These are phyloP conservation scores for Backusella tuberculispora DNA, from an alignment of 192 early-diverging fungal species.

Conservation along the genomic window DNA sequence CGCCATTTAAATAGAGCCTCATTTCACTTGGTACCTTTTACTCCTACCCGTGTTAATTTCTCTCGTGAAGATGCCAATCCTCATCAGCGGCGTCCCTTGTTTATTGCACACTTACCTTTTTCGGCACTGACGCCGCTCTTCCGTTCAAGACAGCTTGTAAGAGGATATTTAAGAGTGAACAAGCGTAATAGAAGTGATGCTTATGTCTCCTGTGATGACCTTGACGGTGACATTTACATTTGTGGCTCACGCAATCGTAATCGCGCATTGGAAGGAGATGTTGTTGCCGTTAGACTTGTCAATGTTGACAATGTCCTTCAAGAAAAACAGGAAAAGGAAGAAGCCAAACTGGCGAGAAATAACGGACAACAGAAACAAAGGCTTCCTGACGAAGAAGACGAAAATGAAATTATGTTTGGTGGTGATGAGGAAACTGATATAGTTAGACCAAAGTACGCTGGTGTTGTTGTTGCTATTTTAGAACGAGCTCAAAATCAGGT, in stretches of 20 bases:
- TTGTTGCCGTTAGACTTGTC: slow-evolving; percentile 74
- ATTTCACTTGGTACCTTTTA: slow-evolving; percentile 45
- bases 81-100: slow-evolving; percentile 56
- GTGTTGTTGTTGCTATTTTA: slow-evolving; percentile 59
- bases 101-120: slow-evolving; percentile 60
- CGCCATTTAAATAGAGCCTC: slow-evolving; percentile 29
- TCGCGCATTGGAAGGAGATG: slow-evolving; percentile 83
- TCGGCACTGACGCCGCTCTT: slow-evolving; percentile 54
- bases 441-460: slow-evolving; percentile 58
- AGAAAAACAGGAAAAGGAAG: slow-evolving; percentile 60
- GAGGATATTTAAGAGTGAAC: slow-evolving; percentile 85
- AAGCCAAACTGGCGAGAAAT: slow-evolving; percentile 57
- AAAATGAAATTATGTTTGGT: slow-evolving; percentile 52
- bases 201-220: slow-evolving; percentile 80
- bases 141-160: slow-evolving; percentile 56
- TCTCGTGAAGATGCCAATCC: slow-evolving; percentile 50
- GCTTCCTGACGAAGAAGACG: slow-evolving; percentile 58
- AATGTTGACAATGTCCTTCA: slow-evolving; percentile 64
- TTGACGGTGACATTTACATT: slow-evolving; percentile 80
- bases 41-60: slow-evolving; percentile 51
- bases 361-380: slow-evolving; percentile 46
- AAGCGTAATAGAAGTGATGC: slow-evolving; percentile 83
- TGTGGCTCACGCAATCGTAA: slow-evolving; percentile 75
- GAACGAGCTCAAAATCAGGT: slow-evolving; percentile 59
- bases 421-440: slow-evolving; percentile 57